Base-by-base conservation (phyloP, 1,284 basidiomycete species). In the Afroboletus lepidellus region DNA sequence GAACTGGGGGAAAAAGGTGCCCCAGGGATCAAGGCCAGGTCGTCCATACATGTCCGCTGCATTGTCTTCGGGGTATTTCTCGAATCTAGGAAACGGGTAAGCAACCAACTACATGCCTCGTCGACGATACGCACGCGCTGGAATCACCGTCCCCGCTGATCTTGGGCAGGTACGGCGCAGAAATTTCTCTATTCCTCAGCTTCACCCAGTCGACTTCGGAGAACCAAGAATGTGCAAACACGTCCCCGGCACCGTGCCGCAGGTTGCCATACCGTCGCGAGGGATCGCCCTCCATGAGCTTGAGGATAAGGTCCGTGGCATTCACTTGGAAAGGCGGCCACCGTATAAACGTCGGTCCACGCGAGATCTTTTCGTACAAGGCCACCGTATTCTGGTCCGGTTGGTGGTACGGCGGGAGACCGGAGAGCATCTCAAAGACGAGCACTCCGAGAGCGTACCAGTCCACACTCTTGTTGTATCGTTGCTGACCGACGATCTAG, bases 361-460 rank as follows among this genome's bases (percentile, higher is more conserved):
- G 78, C 45, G 84, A 81, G 60, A 94, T 93, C 68, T 88, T 89
- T 67, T 94, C 90, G 70, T 94, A 90, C 27, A 90, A 70, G 21
- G 77, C 64, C 55, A 86, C 79, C 29, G 83, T 85, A 57, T 84
- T 84, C 45, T 76, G 76, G 56, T 86, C 84, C 21, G 79, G 74
- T 64, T 82, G 78, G 68, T 90, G 86, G 69, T 84, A 89, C 0
- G 90, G 90, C 6, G 90, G 90, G 16, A 89, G 84, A 6, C 91
- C 92, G 5, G 91, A 87, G 56, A 98, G 87, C 90, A 98, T 99
- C 71, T 99, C 96, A 71, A 94, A 99, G 48, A 98, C 86, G 68
- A 99, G 80, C 25, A 99, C 94, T 44, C 96, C 96, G 30, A 99
- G 82, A 0, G 97, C 95, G 71, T 98, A 99, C 96, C 96, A 99